These are phyloP conservation scores for Lichtheimia ornata DNA, from an alignment of 371 early-diverging fungal species.

Conservation along the genomic window DNA sequence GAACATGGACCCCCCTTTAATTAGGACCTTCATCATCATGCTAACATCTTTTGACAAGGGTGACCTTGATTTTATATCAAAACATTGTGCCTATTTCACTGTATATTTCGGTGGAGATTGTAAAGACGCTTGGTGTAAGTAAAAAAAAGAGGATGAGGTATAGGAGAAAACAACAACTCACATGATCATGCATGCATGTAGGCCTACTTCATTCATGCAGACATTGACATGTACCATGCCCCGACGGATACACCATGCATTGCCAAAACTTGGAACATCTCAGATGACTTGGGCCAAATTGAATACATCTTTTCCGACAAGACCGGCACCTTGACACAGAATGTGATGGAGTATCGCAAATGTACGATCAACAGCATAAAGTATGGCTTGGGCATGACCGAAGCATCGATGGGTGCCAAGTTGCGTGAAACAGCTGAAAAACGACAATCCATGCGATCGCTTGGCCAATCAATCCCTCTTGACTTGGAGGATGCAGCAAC, in stretches of 20 bases:
- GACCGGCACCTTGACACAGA: conserved; percentile 80
- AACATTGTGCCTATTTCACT: conserved; percentile 86
- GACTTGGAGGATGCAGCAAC: conserved; percentile 9
- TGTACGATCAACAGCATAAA: conserved; percentile 83
- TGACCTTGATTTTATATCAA: conserved; percentile 47
- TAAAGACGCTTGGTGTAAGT: conserved; percentile 65
- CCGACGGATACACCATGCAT: conserved; percentile 76
- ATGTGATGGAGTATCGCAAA: conserved; percentile 76
- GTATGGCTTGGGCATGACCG: conserved; percentile 67
- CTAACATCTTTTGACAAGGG: conserved; percentile 25
- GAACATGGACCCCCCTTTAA: not conserved
- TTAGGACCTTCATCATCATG: not conserved
- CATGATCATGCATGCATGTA: conserved; percentile 7
- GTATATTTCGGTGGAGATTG: conserved; percentile 93
- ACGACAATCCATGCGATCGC: conserved; percentile 9
- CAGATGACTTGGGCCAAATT: conserved; percentile 86
- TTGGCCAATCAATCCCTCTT: not conserved
- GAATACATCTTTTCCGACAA: conserved; percentile 97
- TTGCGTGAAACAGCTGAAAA: conserved; percentile 19
- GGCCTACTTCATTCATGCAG: conserved; percentile 81
- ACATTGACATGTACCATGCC: conserved; percentile 86
- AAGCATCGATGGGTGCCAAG: conserved; percentile 34
- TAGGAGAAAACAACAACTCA: conserved; percentile 18
- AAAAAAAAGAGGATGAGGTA: not conserved
- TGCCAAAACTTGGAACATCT: conserved; percentile 87